Percentiles rank a stretch among this genome's conserved stretches.
Evolutionary conservation across 208 protist species (phyloP).

Genomic region (Herpetomonas samuelpessoai): DNA sequence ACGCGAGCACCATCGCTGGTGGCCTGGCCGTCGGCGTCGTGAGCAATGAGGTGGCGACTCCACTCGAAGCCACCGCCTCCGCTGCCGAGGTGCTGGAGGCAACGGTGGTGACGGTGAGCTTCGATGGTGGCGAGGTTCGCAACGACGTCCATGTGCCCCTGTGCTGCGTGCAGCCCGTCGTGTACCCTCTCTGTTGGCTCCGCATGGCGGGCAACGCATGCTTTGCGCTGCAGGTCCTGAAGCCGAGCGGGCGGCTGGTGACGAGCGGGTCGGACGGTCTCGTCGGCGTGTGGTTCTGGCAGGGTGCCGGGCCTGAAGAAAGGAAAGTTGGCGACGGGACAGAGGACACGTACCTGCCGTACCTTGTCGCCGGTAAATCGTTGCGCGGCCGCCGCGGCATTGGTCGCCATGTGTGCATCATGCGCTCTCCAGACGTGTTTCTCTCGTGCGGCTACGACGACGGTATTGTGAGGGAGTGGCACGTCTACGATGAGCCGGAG

Average conservation of each 20-base stretch:
- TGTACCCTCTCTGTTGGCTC: conserved; percentile 47
- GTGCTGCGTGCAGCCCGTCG: conserved; percentile 59
- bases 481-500: conserved; percentile 77
- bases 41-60: conserved; percentile 34
- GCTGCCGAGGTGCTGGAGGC: conserved; percentile 24
- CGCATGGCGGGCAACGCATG: conserved; percentile 36
- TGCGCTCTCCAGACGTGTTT: conserved; percentile 71
- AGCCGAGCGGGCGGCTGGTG: conserved; percentile 31
- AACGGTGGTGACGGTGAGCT: conserved; percentile 42
- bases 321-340: too few species aligned
- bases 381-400: conserved; percentile 33
- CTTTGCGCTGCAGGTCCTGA: conserved; percentile 55
- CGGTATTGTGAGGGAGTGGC: conserved; percentile 80
- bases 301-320: not conserved
- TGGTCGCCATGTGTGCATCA: conserved; percentile 43
- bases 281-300: conserved; percentile 49
- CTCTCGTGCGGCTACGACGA: conserved; percentile 67
- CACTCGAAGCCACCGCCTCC: not conserved
- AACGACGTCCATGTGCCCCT: conserved; percentile 68
- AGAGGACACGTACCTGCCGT: conserved; percentile 28
- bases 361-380: conserved; percentile 22
- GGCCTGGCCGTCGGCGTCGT: conserved; percentile 60
- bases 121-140: conserved; percentile 46
- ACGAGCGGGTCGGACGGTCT: conserved; percentile 57
- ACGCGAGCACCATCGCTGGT: conserved; percentile 36